A percentile compares a stretch with the other conserved stretches of the same genome.
These are phyloP conservation scores for Tetracladium marchalianum DNA, from an alignment of 495 filamentous ascomycete species.

Conservation along the genomic window DNA sequence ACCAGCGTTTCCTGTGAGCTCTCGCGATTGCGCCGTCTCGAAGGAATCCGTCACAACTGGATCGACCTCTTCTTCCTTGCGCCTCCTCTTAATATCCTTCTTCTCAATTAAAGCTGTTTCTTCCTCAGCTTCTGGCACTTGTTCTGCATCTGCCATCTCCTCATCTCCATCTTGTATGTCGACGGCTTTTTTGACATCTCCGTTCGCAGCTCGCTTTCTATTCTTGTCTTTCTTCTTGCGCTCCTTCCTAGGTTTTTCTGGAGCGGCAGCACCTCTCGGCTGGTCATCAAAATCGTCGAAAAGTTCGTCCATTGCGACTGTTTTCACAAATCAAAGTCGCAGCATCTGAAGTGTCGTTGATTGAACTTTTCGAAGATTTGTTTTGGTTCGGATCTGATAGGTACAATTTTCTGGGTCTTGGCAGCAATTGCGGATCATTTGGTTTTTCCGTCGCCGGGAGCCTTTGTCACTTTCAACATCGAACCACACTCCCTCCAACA, in stretches of 20 bases:
- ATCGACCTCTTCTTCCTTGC: constrained; percentile 60
- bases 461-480: neutral
- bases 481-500: constrained; percentile 1
- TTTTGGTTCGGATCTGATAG: too few relatives aligned
- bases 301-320: constrained; percentile 45
- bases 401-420: too few relatives aligned
- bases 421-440: too few relatives aligned
- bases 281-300: constrained; percentile 77
- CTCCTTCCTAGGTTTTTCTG: constrained; percentile 23
- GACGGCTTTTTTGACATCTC: constrained; percentile 50
- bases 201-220: constrained; percentile 79
- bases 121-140: constrained; percentile 21
- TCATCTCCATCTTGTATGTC: constrained; percentile 33
- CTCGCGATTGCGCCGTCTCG: constrained; percentile 88
- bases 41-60: constrained; percentile 89
- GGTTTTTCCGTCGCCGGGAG: too few relatives aligned
- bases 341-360: too few relatives aligned
- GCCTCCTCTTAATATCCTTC: constrained; percentile 62
- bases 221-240: constrained; percentile 39
- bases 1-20: constrained; percentile 75
- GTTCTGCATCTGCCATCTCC: constrained; percentile 37
- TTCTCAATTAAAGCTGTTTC: constrained; percentile 27
- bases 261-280: constrained; percentile 33
- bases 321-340: too few relatives aligned
- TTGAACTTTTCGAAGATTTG: too few relatives aligned